Base-by-base conservation (phyloP, 768 basidiomycete species). In the Sistotremastrum niveocremeum region DNA sequence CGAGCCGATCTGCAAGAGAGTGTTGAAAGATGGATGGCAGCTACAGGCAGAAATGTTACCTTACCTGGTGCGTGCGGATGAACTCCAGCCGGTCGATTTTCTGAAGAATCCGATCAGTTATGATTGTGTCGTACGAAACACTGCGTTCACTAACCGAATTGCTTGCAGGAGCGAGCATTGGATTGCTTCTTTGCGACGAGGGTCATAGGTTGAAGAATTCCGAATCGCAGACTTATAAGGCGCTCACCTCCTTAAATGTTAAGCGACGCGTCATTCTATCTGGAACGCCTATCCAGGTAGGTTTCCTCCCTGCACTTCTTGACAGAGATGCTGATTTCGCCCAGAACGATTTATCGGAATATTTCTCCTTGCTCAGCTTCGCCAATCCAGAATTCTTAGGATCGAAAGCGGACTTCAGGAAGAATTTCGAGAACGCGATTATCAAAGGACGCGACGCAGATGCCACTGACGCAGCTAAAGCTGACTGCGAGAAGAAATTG, bases 91-190 rank as follows among this genome's bases (percentile, higher is more conserved):
- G 33, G 6, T 45, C 31, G 39, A 35, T 20, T 44, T 35, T 6
- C 39, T 45, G 31, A 28, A 45, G 9, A 29, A 31, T 44, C 20
- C 34, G 37, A 32, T 0, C 50, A 93, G 94, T 98, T 39, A 89
- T 99, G 86, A 97, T 99, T 52, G 91, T 95, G 4, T 98, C 95
- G 0, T 99, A 99, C 53, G 94, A 99, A 61, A 94, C 89, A 0
- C 72, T 99, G 44, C 79, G 94, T 12, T 82, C 82, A 4, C 67
- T 97, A 8, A 73, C 80, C 6, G 77, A 63, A 0, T 77, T 93
- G 56, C 70, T 98, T 7, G 79, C 79, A 3, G 76, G 73, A 47
- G 88, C 85, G 51, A 78, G 70, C 44, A 85, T 99, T 41, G 95
- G 95, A 2, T 64, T 99, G 10, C 65, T 99, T n/a, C 75, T 99